Evolutionary conservation across 345 rosid species (phyloP), one percentile per base, ranked within the genome.

Genomic region (Gossypium arboreum): DNA sequence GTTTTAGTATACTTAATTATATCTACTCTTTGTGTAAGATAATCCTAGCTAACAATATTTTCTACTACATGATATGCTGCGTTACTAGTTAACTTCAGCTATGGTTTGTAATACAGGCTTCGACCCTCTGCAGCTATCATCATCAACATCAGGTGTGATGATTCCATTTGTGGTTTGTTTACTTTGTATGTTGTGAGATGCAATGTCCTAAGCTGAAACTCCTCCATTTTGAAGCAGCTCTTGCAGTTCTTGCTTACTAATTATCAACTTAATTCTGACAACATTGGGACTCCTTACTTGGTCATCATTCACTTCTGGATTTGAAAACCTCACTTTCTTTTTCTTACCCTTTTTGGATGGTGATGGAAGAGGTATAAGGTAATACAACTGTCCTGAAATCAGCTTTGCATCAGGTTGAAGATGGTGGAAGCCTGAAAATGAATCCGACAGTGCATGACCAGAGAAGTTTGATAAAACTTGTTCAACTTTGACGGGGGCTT

Each of bases 251-350:
- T 85, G 84, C 81, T 90, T 94, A 45, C 85, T 86, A 73, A 94
- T 88, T 44, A 92, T 84, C 74, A 94, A 61, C 92, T 91, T 92
- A 80, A 94, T 87, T 79, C 97, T 90, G 41, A 89, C 81, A 11
- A 75, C 81, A 27, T 83, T 84, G 1, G 18, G 57, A 0, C 15
- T 83, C 41, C 71, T 34, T 34, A 34, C 79, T 50, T 66, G 81
- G 29, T 55, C 15, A 4, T 66, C 83, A 68, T 81, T 88, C 12
- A 78, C 84, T 58, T 83, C 88, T 18, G 87, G 85, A 71, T 73
- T 65, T 2, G 88, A 85, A 76, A 94, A 94, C 55, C 90, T 81
- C 41, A 92, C 97, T 88, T 87, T 59, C 15, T 58, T 89, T 75
- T 60, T 84, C 74, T 76, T 82, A 25, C 68, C 80, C 69, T 57